Base-by-base conservation (phyloP, 306 rosid genomes). In the Cucurbita argyrosperma region DNA sequence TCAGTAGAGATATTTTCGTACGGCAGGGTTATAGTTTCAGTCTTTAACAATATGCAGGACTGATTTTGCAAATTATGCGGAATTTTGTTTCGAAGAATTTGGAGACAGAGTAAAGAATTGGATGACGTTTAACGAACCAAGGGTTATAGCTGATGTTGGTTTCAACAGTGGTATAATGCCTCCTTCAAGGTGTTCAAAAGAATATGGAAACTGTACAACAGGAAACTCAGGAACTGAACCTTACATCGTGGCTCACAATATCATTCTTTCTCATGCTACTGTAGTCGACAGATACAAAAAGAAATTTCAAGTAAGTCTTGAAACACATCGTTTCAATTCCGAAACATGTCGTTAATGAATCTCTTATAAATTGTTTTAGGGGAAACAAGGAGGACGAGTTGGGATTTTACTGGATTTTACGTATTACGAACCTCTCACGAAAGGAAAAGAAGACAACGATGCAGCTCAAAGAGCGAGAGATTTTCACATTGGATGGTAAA, bases 401-500 rank as follows among this genome's bases (percentile, higher is more conserved):
- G 96, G 98, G 4, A 92, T 90, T 75, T 84, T 90, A 14, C 74
- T 90, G 85, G 98, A 92, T 72, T 92, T 90, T 77, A 88, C 86
- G 10, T 90, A 96, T 94, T 90, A 88, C 66, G 98, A 92, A 70
- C 89, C 90, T 80, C 98, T 92, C 72, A 88, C 98, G 4, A 67
- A 90, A 78, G 81, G 88, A 60, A 90, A 87, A 81, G 96, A 94
- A 7, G 98, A 92, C 72, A 84, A 76, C 65, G 79, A 80, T 69
- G 98, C 98, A 52, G 98, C 98, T 76, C 98, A 92, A 68, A 85
- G 98, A 84, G 98, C 98, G 4, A 89, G 91, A 75, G 98, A 92
- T 80, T 92, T 92, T 69, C 92, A 87, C 49, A 38, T 92, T 47
- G 98, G 96, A 85, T 92, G 98, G 98, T 92, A 19, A 88, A 55